Evolutionary conservation across 495 filamentous ascomycete genomes (phyloP).

Genomic region (Usnea hakonensis): DNA sequence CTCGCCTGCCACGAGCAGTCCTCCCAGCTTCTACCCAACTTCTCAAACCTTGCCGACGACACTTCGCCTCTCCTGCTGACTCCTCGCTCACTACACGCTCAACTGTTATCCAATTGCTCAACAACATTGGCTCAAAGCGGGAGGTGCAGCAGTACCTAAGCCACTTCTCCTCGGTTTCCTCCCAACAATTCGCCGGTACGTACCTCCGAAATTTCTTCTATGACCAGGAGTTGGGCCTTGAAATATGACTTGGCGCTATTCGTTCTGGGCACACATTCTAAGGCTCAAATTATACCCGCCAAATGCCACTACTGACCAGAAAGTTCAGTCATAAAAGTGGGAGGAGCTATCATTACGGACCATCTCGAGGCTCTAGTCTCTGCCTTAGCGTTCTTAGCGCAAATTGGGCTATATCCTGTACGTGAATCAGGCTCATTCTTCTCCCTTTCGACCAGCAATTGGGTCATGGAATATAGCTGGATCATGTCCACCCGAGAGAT

Average conservation of each 20-base stretch:
- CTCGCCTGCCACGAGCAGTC: not conserved
- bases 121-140: conserved; percentile 92
- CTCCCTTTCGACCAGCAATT: not conserved
- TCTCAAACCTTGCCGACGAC: conserved; percentile 24
- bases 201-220: not conserved
- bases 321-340: conserved; percentile 85
- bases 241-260: not conserved
- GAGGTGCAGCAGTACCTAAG: conserved; percentile 98
- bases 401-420: conserved; percentile 81
- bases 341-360: conserved; percentile 93
- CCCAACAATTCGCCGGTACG: conserved; percentile 70
- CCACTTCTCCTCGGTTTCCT: conserved; percentile 94
- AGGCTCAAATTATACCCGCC: not conserved
- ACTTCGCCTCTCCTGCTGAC: conserved; percentile 42
- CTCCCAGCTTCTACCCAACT: not conserved
- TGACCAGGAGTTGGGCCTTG: not conserved
- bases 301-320: not conserved
- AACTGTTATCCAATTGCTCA: conserved; percentile 88
- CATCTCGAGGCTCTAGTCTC: conserved; percentile 84
- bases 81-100: conserved; percentile 59
- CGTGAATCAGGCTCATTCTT: not conserved
- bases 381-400: conserved; percentile 84
- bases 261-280: not conserved
- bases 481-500: not conserved
- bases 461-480: not conserved